Base-by-base conservation (phyloP, 2,329 filamentous ascomycete genomes). In the Fusarium begoniae region DNA sequence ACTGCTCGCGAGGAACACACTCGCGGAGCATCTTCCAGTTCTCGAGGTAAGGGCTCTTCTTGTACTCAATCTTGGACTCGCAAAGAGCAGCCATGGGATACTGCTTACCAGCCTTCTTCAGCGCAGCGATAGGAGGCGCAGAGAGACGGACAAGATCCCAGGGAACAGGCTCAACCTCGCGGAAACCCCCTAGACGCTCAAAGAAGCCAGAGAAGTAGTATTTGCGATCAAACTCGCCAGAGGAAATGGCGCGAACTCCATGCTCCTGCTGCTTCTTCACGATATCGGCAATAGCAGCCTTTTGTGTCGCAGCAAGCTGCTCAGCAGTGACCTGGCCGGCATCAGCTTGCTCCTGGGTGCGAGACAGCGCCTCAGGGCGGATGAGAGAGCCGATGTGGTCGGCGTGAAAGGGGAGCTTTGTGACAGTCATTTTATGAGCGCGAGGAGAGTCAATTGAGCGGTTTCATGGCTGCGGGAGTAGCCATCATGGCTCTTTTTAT, bases 301-400 rank as follows among this genome's bases (percentile, higher is more conserved):
- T 86, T 81, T 94, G 91, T 18, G 88, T 83, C 5, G 84, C 83
- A 37, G 82, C 83, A 44, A 93, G 86, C 77, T 89, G 85, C 22
- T 79, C 78, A 11, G 71, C 38, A 3, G 79, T 77, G 66, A 79
- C 74, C 85, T 67, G 87, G 81, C 79, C 87, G 80, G 73, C 86
- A 84, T 81, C 92, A 86, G 81, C 80, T n/a, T 80, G 71, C 15
- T 77, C 71, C 66, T 83, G 80, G 54, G 88, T 88, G 53, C 89
- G 84, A 20, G 92, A 85, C 32, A 94, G 87, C 58, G 87, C 83
- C 59, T 89, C 81, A 2, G 92, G 91, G 38, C 92, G 90, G 66
- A 94, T 88, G 38, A 94, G 85, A 20, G 91, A 93, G 56, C 92
- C 92, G 70, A 93, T 87, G 74, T 94, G 92, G 82, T 94, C 92